These are phyloP conservation scores for Monilinia fructigena DNA, from an alignment of 2,329 filamentous ascomycete species.

Conservation along the genomic window DNA sequence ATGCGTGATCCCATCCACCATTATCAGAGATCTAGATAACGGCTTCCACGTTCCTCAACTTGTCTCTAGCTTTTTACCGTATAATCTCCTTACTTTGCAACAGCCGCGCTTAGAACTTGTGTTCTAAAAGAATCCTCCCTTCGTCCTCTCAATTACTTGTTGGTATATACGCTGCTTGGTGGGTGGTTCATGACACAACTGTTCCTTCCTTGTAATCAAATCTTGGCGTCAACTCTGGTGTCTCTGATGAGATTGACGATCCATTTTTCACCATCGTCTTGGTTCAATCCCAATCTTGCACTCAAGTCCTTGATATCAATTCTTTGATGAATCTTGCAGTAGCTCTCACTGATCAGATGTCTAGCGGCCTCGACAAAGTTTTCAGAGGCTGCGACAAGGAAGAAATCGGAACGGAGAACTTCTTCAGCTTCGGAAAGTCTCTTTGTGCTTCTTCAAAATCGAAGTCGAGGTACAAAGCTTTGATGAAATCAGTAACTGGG, in stretches of 20 bases:
- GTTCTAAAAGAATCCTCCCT: conserved; percentile 99
- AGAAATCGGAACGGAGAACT: conserved; percentile 91
- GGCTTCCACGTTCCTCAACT: conserved; percentile 5
- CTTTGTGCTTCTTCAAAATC: conserved; percentile 95
- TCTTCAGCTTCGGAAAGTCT: conserved; percentile 85
- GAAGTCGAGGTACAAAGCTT: conserved; percentile 91
- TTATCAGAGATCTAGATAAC: conserved; percentile 18
- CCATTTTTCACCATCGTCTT: conserved; percentile 99
- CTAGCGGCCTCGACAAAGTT: conserved; percentile 90
- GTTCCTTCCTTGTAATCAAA: conserved; percentile 97
- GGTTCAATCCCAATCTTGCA: conserved; percentile 82
- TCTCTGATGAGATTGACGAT: conserved; percentile 99
- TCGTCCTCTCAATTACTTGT: conserved; percentile 98
- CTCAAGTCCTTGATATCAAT: conserved; percentile 98
- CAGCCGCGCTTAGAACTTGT: conserved; percentile 71
- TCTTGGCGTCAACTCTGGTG: conserved; percentile 96
- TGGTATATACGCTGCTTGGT: conserved; percentile 98
- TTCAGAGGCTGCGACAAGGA: conserved; percentile 81
- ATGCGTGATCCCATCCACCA: conserved; percentile 15
- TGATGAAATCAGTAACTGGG: conserved; percentile 93
- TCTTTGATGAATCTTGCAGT: conserved; percentile 99
- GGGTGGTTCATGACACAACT: conserved; percentile 99
- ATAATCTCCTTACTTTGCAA: conserved; percentile 38
- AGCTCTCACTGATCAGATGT: conserved; percentile 96
- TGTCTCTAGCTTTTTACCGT: not conserved